Percentiles rank a stretch among this genome's conserved stretches.
phyloP scores from a whole-genome alignment of 768 basidiomycete genomes.

The Xerocomellus chrysenteron region DNA sequence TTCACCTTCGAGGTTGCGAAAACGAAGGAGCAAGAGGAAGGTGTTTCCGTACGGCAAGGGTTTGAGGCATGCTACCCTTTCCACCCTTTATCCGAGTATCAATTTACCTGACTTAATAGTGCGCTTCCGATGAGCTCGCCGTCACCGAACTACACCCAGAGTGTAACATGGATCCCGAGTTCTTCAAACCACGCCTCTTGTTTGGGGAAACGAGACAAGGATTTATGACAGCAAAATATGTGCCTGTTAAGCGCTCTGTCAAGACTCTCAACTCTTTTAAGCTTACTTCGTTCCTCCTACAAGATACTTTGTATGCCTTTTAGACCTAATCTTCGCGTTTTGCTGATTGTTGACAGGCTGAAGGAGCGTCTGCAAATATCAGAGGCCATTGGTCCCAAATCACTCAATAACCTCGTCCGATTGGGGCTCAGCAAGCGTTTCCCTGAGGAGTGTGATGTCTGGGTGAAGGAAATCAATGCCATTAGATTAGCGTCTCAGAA shows the following conservation, averaged over 20 bases:
- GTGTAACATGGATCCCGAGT: constrained; percentile 16
- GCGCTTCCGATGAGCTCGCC: constrained; percentile 19
- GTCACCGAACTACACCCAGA: constrained; percentile 20
- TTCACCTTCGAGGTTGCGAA: constrained; percentile 58
- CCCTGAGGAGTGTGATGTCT: constrained; percentile 22
- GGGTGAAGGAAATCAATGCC: constrained; percentile 18
- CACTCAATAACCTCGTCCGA: constrained; percentile 29
- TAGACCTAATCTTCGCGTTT: neutral
- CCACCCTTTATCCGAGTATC: neutral
- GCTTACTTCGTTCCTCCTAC: constrained; percentile 15
- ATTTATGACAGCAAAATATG: constrained; percentile 35
- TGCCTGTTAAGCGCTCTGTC: constrained; percentile 18
- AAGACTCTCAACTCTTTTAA: constrained; percentile 5
- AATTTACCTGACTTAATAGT: neutral
- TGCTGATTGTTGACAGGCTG: constrained; percentile 17
- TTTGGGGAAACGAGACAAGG: constrained; percentile 43
- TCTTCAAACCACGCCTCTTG: constrained; percentile 34
- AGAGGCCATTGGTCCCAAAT: constrained; percentile 22
- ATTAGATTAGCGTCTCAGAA: neutral
- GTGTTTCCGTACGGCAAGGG: constrained; percentile 42
- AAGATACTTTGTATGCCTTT: constrained; percentile 25
- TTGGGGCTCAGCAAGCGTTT: constrained; percentile 34
- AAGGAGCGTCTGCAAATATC: constrained; percentile 28
- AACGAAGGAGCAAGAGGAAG: constrained; percentile 57
- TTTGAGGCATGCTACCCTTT: constrained; percentile 39